Conservation (phyloP, 305 asterid species). For the Striga hermonthica region DNA sequence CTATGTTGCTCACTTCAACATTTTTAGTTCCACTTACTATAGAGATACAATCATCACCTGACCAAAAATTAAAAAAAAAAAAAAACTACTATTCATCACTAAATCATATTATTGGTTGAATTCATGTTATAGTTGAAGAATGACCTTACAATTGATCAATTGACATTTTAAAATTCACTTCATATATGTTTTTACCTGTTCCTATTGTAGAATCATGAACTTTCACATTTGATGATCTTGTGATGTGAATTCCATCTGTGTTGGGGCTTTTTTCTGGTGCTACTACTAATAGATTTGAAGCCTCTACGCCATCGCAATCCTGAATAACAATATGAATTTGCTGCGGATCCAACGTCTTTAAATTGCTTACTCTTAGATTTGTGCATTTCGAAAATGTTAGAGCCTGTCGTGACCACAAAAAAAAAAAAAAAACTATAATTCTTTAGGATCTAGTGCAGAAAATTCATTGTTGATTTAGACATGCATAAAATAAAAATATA, state of each 20-base stretch:
- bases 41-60: conserved; percentile 93
- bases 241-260: conserved; percentile 88
- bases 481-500: neutral
- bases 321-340: conserved; percentile 75
- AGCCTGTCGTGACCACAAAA: conserved; percentile 45
- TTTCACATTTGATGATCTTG: conserved; percentile 52
- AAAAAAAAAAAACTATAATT: neutral
- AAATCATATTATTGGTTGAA: neutral
- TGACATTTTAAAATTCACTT: neutral
- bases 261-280: conserved; percentile 80
- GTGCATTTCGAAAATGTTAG: conserved; percentile 58
- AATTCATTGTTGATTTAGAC: neutral
- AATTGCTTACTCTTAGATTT: conserved; percentile 46
- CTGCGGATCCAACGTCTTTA: conserved; percentile 60
- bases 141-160: neutral
- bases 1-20: conserved; percentile 50
- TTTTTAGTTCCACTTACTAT: conserved; percentile 70
- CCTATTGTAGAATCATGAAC: conserved; percentile 47
- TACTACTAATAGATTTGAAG: conserved; percentile 48
- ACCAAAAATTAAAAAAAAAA: neutral
- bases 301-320: conserved; percentile 46
- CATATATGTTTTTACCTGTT: conserved; percentile 49
- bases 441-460: too few species aligned
- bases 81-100: conserved; percentile 13
- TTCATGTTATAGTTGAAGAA: too few species aligned